These are phyloP conservation scores for Nannochloris sp. DNA, from an alignment of 139 green algal genomes.

Conservation along the genomic window DNA sequence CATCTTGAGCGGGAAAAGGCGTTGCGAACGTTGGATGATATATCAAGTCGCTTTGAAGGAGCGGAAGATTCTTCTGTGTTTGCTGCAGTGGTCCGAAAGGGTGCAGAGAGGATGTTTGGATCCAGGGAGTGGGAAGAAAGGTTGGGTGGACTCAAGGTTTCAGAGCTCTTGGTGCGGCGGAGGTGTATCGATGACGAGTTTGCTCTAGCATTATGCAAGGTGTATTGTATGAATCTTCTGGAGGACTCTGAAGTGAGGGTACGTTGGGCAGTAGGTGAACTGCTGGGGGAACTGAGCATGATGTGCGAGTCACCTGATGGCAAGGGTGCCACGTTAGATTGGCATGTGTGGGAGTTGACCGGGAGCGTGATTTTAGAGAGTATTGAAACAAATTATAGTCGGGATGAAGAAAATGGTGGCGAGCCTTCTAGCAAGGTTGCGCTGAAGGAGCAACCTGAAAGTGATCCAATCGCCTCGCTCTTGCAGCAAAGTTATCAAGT, in stretches of 20 bases:
- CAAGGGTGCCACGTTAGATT: too few species aligned
- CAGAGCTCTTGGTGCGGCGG: conserved; percentile 15
- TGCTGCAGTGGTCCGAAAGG: conserved; percentile 4
- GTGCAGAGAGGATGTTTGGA: conserved; percentile 18
- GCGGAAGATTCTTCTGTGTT: neutral
- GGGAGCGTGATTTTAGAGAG: conserved; percentile 37
- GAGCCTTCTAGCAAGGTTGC: neutral
- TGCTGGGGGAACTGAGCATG: conserved; percentile 35
- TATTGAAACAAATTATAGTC: conserved; percentile 57
- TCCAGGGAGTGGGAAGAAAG: conserved; percentile 32
- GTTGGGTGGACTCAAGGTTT: conserved; percentile 41
- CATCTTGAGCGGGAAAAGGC: conserved; percentile 40
- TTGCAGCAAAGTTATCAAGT: conserved; percentile 29
- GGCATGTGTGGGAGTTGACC: conserved; percentile 28
- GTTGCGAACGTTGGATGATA: neutral
- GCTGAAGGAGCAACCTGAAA: neutral
- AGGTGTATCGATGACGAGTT: neutral
- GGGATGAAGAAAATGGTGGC: conserved; percentile 4
- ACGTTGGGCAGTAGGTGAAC: conserved; percentile 45
- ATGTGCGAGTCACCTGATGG: neutral
- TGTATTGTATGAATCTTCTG: conserved; percentile 12
- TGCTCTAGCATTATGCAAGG: neutral
- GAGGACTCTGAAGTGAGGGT: conserved; percentile 58
- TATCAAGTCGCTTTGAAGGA: neutral
- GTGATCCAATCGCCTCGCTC: conserved; percentile 26